Evolutionary conservation across 805 yeast species (phyloP).

Genomic region (Lipomyces orientalis): DNA sequence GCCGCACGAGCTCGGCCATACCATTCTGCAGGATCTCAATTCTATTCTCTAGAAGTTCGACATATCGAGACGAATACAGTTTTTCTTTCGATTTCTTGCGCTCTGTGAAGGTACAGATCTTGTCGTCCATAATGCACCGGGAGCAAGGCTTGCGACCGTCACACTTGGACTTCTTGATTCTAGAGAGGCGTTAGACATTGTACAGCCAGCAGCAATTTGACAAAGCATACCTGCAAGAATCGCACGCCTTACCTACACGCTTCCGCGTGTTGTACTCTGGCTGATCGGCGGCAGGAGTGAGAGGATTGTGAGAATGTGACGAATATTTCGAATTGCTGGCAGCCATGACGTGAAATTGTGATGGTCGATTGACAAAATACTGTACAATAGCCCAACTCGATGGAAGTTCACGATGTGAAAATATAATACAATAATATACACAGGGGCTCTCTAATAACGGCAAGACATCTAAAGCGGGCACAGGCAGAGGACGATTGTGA

Average conservation of each 20-base stretch:
- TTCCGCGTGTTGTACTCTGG: slow-evolving; percentile 36
- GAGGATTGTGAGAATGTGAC: slow-evolving; percentile 10
- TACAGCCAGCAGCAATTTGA: neutral
- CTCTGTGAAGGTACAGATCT: slow-evolving; percentile 62
- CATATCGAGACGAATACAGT: slow-evolving; percentile 59
- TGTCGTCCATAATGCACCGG: slow-evolving; percentile 59
- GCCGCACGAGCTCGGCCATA: slow-evolving; percentile 37
- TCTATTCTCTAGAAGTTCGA: slow-evolving; percentile 66
- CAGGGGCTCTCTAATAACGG: neutral
- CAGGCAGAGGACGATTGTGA: neutral
- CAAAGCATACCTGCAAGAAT: slow-evolving; percentile 49
- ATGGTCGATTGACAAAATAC: neutral
- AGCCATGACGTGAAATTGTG: neutral
- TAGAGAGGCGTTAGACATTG: neutral
- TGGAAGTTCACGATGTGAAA: neutral
- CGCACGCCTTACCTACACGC: slow-evolving; percentile 59
- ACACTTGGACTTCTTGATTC: slow-evolving; percentile 43
- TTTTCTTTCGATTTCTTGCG: slow-evolving; percentile 61
- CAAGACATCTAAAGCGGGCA: neutral
- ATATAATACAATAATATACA: neutral
- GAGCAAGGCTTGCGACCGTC: slow-evolving; percentile 58
- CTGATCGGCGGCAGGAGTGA: slow-evolving; percentile 16
- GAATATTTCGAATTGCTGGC: neutral
- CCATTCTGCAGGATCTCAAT: slow-evolving; percentile 52
- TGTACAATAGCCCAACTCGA: neutral